Conservation (phyloP, 228 moss, liverwort and hornwort genomes). For the Sphagnum fallax region DNA sequence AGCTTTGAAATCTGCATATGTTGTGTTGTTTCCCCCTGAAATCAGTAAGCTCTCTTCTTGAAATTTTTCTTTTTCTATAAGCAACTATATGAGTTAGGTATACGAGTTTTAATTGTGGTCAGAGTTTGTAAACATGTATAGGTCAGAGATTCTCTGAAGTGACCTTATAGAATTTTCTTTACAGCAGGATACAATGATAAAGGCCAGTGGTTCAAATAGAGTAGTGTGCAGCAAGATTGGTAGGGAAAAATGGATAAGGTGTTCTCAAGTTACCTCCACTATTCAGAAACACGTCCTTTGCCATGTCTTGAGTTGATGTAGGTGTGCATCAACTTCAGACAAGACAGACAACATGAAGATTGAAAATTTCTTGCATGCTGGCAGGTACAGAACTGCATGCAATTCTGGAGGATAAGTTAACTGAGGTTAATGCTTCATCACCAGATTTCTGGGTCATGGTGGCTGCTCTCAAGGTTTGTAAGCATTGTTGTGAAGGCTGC, state of each 20-base stretch:
- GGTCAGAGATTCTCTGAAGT: no score
- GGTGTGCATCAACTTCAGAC: no score
- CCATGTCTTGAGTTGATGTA: no score
- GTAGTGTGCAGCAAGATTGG: no score
- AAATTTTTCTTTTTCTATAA: background rate
- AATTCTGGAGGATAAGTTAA: constrained; percentile 72
- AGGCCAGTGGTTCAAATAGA: no score
- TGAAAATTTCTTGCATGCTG: background rate
- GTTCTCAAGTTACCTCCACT: no score
- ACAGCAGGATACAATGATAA: no score
- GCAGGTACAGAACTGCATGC: constrained; percentile 65
- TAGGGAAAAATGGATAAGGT: no score
- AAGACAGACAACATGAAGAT: no score
- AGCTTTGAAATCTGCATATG: constrained; percentile 78
- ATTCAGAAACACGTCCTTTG: no score
- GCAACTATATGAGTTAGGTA: background rate
- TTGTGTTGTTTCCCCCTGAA: constrained; percentile 74
- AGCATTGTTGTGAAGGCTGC: background rate
- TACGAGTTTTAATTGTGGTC: background rate
- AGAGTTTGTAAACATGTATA: no score
- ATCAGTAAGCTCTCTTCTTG: constrained; percentile 51
- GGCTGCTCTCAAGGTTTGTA: constrained; percentile 81
- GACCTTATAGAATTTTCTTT: no score
- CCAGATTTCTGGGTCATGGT: constrained; percentile 97
- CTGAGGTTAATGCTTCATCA: constrained; percentile 65